These are phyloP conservation scores for Starmera pachycereana DNA, from an alignment of 805 yeast species.

Conservation along the genomic window DNA sequence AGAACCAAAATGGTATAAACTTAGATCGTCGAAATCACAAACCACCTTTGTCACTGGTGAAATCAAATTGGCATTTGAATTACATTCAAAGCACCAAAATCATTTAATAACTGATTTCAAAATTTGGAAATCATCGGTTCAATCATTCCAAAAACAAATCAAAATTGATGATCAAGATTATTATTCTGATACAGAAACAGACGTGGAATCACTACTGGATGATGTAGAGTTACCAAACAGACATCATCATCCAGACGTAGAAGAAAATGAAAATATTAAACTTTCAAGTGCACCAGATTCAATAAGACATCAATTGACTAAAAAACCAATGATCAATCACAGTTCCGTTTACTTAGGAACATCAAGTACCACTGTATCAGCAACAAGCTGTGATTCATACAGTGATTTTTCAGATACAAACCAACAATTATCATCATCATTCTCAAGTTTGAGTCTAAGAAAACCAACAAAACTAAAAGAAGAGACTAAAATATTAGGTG, in stretches of 20 bases:
- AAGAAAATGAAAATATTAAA: no score
- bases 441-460: neutral
- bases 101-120: conserved; percentile 8
- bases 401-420: neutral
- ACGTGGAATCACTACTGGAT: conserved; percentile 14
- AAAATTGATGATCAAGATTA: conserved; percentile 15
- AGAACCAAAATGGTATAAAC: conserved; percentile 32
- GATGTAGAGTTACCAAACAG: neutral
- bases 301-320: no score
- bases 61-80: conserved; percentile 30
- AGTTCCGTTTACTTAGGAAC: no score
- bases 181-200: conserved; percentile 18
- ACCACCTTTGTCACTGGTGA: conserved; percentile 40
- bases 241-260: neutral
- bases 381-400: neutral
- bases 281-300: no score
- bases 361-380: neutral
- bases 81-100: conserved; percentile 16
- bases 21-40: conserved; percentile 29
- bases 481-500: conserved; percentile 35
- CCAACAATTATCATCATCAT: neutral
- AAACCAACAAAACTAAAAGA: neutral
- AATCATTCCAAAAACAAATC: conserved; percentile 1
- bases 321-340: no score
- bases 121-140: conserved; percentile 9